phyloP scores from a whole-genome alignment of 2,329 filamentous ascomycete species.

The Tothia fuscella region DNA sequence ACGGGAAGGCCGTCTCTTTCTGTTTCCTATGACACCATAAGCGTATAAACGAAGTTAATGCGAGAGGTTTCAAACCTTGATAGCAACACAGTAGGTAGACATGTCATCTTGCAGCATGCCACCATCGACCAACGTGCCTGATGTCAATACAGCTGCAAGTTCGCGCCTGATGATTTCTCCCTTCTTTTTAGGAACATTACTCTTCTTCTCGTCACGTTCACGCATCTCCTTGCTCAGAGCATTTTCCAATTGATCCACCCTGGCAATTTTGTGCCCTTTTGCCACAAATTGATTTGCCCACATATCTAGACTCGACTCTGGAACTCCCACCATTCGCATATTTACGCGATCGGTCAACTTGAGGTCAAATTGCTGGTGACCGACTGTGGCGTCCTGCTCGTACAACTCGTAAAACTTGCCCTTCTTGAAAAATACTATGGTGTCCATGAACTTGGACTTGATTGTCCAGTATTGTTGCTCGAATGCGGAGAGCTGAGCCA shows the following conservation, averaged over 20 bases:
- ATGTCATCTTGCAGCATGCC: conserved; percentile 97
- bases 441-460: conserved; percentile 95
- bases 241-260: conserved; percentile 94
- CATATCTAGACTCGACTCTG: conserved; percentile 85
- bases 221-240: conserved; percentile 96
- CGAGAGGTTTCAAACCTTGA: conserved; percentile 48
- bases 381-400: conserved; percentile 92
- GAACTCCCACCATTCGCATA: conserved; percentile 99
- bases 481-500: conserved; percentile 77
- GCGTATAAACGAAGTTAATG: neutral
- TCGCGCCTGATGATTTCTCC: conserved; percentile 86
- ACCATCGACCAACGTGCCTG: conserved; percentile 86
- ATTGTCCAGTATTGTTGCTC: conserved; percentile 99
- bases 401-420: conserved; percentile 99
- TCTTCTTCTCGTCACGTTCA: conserved; percentile 57
- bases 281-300: conserved; percentile 99
- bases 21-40: conserved; percentile 22
- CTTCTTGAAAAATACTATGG: conserved; percentile 98
- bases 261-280: conserved; percentile 93
- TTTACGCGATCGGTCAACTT: conserved; percentile 98
- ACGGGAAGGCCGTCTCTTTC: conserved; percentile 61
- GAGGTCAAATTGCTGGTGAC: conserved; percentile 91
- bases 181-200: conserved; percentile 50
- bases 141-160: conserved; percentile 79
- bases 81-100: conserved; percentile 89